Evolutionary conservation across 1,284 basidiomycete genomes (phyloP).

Genomic region (Papiliotrema terrestris): DNA sequence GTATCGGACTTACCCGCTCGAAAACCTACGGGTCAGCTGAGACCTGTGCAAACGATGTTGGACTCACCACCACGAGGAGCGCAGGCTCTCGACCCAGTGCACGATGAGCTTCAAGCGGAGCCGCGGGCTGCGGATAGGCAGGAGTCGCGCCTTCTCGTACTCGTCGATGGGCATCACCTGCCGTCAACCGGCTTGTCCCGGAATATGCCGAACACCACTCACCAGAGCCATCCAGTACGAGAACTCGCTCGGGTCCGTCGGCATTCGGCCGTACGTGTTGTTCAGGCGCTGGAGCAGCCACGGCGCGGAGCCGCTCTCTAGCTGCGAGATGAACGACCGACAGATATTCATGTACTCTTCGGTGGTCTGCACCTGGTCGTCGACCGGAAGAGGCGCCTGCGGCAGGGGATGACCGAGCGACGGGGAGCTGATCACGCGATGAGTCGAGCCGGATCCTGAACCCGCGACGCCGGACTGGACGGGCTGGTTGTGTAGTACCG

Average conservation of each 20-base stretch:
- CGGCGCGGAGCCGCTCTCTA: slow-evolving; percentile 77
- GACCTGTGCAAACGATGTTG: slow-evolving; percentile 12
- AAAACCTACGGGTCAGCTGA: slow-evolving; percentile 5
- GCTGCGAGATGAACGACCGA: slow-evolving; percentile 70
- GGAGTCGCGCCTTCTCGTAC: slow-evolving; percentile 84
- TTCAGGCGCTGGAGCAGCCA: slow-evolving; percentile 86
- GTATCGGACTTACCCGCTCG: slow-evolving; percentile 4
- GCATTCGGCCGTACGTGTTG: slow-evolving; percentile 69
- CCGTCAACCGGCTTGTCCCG: not conserved
- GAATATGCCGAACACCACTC: slow-evolving; percentile 17
- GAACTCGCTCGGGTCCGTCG: slow-evolving; percentile 60
- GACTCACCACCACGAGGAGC: slow-evolving; percentile 61
- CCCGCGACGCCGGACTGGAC: not conserved
- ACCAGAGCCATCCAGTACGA: slow-evolving; percentile 85
- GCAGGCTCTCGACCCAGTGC: slow-evolving; percentile 84
- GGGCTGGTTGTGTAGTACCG: not conserved
- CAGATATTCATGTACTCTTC: slow-evolving; percentile 72
- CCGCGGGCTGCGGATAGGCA: slow-evolving; percentile 78
- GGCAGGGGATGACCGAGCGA: not conserved
- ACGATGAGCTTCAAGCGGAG: slow-evolving; percentile 77
- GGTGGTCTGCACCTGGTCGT: slow-evolving; percentile 53
- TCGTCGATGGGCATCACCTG: slow-evolving; percentile 90
- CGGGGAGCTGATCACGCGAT: not conserved
- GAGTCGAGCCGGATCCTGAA: not conserved
- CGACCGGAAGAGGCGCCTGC: slow-evolving; percentile 7